Evolutionary conservation across 768 basidiomycete species (phyloP).

Genomic region (Trametes coccinea): DNA sequence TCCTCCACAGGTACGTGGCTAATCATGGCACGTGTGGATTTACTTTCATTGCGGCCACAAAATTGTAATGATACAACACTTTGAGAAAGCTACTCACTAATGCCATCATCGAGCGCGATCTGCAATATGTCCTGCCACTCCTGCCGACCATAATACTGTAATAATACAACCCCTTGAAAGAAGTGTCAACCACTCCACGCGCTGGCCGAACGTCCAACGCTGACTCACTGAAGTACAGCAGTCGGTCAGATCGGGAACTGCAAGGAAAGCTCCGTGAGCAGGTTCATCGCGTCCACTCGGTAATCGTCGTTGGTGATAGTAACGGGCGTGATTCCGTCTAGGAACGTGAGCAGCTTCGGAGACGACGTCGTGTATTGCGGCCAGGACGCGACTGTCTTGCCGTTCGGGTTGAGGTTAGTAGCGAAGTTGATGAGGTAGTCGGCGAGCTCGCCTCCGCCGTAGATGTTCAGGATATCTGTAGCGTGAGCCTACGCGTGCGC

Average conservation of each 20-base stretch:
- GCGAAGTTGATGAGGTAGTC: conserved; percentile 35
- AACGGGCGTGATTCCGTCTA: conserved; percentile 16
- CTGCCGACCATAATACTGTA: no score
- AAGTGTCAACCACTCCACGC: no score
- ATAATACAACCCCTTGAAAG: no score
- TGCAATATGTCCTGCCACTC: no score
- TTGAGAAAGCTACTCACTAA: no score
- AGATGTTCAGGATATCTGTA: conserved; percentile 29
- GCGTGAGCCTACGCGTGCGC: conserved; percentile 19
- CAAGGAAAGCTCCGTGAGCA: conserved; percentile 20
- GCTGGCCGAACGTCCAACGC: no score
- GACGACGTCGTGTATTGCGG: conserved; percentile 24
- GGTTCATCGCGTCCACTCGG: conserved; percentile 19
- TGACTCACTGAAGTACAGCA: background rate
- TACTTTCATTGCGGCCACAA: no score
- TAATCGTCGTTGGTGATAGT: conserved; percentile 21
- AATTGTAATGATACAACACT: no score
- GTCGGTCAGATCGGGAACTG: conserved; percentile 18
- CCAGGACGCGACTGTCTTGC: conserved; percentile 23
- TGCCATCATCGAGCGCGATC: no score
- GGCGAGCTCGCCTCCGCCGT: conserved; percentile 26
- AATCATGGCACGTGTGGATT: no score
- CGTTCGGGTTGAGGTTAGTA: conserved; percentile 34
- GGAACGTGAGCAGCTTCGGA: conserved; percentile 21
- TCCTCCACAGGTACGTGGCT: no score